Conservation (phyloP, 1,139 yeast genomes). For the Taphrina pruni region DNA sequence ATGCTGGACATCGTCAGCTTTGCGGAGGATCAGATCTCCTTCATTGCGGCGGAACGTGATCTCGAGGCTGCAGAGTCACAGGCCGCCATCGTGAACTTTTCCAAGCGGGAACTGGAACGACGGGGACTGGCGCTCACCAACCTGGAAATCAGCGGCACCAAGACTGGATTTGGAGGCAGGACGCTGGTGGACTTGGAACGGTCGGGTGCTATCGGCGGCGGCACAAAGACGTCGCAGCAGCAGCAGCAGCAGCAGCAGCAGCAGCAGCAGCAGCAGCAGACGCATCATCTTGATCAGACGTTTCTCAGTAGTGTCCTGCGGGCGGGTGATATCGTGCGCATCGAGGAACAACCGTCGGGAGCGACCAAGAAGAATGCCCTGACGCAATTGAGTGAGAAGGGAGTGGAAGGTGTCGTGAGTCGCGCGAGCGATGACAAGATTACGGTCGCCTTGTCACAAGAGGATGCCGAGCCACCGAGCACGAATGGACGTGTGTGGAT, state of each 20-base stretch:
- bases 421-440: conserved; percentile 58
- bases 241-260: too few species aligned
- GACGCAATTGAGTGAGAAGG: conserved; percentile 15
- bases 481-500: conserved; percentile 51
- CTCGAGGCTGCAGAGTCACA: conserved; percentile 29
- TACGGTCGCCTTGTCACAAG: conserved; percentile 67
- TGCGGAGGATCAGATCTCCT: conserved; percentile 26
- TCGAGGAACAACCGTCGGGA: conserved; percentile 35
- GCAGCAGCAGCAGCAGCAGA: too few species aligned
- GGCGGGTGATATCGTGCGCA: conserved; percentile 42
- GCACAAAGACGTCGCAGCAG: background rate
- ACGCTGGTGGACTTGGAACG: conserved; percentile 32
- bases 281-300: background rate
- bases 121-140: conserved; percentile 42
- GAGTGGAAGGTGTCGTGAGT: conserved; percentile 66
- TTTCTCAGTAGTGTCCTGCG: conserved; percentile 37
- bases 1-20: conserved; percentile 13
- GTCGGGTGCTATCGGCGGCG: background rate
- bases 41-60: conserved; percentile 29
- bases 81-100: conserved; percentile 13
- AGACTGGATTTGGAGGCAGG: conserved; percentile 43
- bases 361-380: conserved; percentile 11
- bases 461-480: conserved; percentile 51
- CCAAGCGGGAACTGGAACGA: conserved; percentile 31
- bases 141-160: conserved; percentile 24